A percentile compares a stretch with the other conserved stretches of the same genome.
Evolutionary conservation across 345 rosid genomes (phyloP).

Genomic region (Punica granatum): DNA sequence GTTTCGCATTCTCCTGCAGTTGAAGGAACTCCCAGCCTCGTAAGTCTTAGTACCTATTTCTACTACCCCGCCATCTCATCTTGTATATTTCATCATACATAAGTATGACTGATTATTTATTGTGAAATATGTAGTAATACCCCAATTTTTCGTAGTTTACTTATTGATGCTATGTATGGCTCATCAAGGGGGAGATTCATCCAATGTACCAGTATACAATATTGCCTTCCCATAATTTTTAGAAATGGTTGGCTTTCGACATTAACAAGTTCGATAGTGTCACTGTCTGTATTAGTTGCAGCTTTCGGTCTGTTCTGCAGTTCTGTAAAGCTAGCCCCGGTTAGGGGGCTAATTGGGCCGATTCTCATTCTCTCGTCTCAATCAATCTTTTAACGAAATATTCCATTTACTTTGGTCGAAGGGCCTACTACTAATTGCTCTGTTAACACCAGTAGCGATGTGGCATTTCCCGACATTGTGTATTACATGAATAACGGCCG

Average conservation of each 20-base stretch:
- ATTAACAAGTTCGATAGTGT: not conserved
- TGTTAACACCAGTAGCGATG: too few species aligned
- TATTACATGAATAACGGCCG: too few species aligned
- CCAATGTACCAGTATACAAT: not conserved
- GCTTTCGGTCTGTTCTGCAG: not conserved
- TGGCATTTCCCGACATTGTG: too few species aligned
- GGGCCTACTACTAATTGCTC: too few species aligned
- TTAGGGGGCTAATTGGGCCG: too few species aligned
- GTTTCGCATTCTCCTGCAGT: constrained; percentile 23
- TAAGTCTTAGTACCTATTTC: not conserved
- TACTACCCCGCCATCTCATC: constrained; percentile 4
- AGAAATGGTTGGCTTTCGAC: constrained; percentile 23
- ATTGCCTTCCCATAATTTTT: constrained; percentile 19
- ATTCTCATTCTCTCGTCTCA: too few species aligned
- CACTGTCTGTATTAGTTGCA: not conserved
- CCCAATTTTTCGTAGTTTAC: constrained; percentile 8
- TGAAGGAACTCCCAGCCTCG: constrained; percentile 5
- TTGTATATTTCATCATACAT: constrained; percentile 16
- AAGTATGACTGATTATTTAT: constrained; percentile 6
- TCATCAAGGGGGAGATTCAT: constrained; percentile 12
- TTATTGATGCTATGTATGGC: constrained; percentile 13
- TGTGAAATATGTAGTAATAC: constrained; percentile 18
- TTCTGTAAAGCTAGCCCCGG: not conserved
- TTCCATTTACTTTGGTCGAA: too few species aligned
- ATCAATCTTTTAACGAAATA: too few species aligned